Percentiles rank a stretch among this genome's conserved stretches.
phyloP scores from a whole-genome alignment of 1,284 basidiomycete species.

The Phlebopus sp. region DNA sequence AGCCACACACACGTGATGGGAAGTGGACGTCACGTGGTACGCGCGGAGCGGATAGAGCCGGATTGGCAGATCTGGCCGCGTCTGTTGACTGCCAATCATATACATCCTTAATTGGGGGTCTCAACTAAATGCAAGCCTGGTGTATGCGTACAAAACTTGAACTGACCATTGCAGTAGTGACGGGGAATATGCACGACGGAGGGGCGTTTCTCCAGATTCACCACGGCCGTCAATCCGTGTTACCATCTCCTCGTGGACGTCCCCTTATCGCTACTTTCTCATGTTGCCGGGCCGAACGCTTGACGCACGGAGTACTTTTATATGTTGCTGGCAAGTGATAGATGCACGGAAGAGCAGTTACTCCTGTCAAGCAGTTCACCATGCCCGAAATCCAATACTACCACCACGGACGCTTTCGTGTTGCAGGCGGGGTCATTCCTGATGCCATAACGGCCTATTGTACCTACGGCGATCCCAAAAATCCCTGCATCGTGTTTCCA shows the following conservation, averaged over 20 bases:
- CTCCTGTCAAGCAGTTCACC: background rate
- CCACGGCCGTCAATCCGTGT: background rate
- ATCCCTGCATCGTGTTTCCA: constrained; percentile 39
- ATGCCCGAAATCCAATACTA: constrained; percentile 35
- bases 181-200: background rate
- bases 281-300: background rate
- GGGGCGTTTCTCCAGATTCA: background rate
- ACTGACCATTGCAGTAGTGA: too few relatives aligned
- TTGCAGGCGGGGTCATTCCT: constrained; percentile 37
- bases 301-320: constrained; percentile 1
- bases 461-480: constrained; percentile 35
- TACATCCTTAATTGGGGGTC: too few relatives aligned
- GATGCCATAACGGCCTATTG: constrained; percentile 40
- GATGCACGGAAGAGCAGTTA: background rate
- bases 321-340: background rate
- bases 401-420: constrained; percentile 36
- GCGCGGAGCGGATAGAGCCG: too few relatives aligned
- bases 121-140: too few relatives aligned
- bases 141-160: too few relatives aligned
- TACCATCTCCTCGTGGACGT: background rate
- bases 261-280: constrained; percentile 1
- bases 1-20: constrained; percentile 23
- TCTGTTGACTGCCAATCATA: too few relatives aligned
- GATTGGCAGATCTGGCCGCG: too few relatives aligned
- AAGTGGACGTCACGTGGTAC: background rate